phyloP scores from a whole-genome alignment of 768 basidiomycete genomes.

The Phylloporus scabripes region DNA sequence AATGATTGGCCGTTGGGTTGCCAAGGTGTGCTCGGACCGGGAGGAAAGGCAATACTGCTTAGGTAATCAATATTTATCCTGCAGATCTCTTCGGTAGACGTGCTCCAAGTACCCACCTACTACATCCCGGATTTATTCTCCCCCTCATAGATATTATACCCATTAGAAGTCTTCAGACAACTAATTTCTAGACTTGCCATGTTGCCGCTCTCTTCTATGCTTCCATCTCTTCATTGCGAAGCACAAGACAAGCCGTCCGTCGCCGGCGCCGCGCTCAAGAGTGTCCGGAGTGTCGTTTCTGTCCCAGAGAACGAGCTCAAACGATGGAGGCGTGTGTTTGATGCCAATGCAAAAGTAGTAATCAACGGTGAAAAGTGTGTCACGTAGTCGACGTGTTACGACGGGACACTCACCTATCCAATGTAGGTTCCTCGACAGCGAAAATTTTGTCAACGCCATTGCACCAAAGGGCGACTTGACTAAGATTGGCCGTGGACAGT shows the following conservation, averaged over 20 bases:
- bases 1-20: slow-evolving; percentile 3
- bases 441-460: slow-evolving; percentile 93
- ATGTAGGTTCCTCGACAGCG: slow-evolving; percentile 74
- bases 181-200: slow-evolving; percentile 32
- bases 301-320: slow-evolving; percentile 79
- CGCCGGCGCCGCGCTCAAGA: slow-evolving; percentile 51
- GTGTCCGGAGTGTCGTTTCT: slow-evolving; percentile 62
- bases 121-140: slow-evolving; percentile 8
- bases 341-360: slow-evolving; percentile 68
- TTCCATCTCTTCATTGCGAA: slow-evolving; percentile 55
- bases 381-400: slow-evolving; percentile 8
- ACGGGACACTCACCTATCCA: slow-evolving; percentile 11
- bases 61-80: slow-evolving; percentile 31
- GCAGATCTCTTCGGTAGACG: not conserved
- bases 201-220: slow-evolving; percentile 36
- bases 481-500: slow-evolving; percentile 85
- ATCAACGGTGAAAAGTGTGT: slow-evolving; percentile 79
- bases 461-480: slow-evolving; percentile 80
- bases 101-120: slow-evolving; percentile 26
- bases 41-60: slow-evolving; percentile 35
- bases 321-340: slow-evolving; percentile 87
- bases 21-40: not conserved
- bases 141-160: slow-evolving; percentile 29
- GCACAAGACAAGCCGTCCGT: slow-evolving; percentile 36
- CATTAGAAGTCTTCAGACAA: slow-evolving; percentile 27